Percentiles rank a stretch among this genome's conserved stretches.
phyloP scores from a whole-genome alignment of 306 rosid genomes.

The Sicyos baderoa region DNA sequence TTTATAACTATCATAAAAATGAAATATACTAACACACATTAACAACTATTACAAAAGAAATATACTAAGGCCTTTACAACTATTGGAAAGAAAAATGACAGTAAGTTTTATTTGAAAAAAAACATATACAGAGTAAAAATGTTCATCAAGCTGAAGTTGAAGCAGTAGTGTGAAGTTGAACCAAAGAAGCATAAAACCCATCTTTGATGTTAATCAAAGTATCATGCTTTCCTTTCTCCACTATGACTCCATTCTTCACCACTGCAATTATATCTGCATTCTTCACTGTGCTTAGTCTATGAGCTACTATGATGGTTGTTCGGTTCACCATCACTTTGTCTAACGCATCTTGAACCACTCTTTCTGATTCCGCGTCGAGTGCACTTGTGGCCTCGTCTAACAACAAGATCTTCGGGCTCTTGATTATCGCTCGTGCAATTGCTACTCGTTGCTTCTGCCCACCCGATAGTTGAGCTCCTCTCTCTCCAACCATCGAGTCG shows the following conservation, averaged over 20 bases:
- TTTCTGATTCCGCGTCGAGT: slow-evolving; percentile 72
- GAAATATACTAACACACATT: too few relatives aligned
- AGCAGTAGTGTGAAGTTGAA: slow-evolving; percentile 39
- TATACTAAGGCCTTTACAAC: too few relatives aligned
- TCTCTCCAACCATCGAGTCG: slow-evolving; percentile 55
- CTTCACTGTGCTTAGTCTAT: slow-evolving; percentile 54
- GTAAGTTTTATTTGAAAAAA: too few relatives aligned
- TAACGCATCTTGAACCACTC: slow-evolving; percentile 62
- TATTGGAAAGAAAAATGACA: neutral
- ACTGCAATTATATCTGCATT: slow-evolving; percentile 59
- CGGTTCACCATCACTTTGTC: slow-evolving; percentile 48
- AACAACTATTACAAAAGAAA: too few relatives aligned
- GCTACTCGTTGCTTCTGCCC: slow-evolving; percentile 83
- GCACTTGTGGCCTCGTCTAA: slow-evolving; percentile 81
- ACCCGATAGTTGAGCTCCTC: slow-evolving; percentile 65
- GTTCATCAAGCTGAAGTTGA: slow-evolving; percentile 26
- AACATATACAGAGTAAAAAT: neutral
- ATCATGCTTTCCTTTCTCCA: slow-evolving; percentile 67
- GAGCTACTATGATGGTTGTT: slow-evolving; percentile 65
- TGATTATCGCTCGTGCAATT: slow-evolving; percentile 59
- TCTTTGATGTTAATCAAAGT: slow-evolving; percentile 40
- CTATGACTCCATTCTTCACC: slow-evolving; percentile 51
- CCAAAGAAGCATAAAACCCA: slow-evolving; percentile 56
- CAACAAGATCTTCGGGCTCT: slow-evolving; percentile 52
- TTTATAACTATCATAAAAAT: too few relatives aligned